Conservation (phyloP, 306 rosid genomes). For the Cicer pinnatifidum region DNA sequence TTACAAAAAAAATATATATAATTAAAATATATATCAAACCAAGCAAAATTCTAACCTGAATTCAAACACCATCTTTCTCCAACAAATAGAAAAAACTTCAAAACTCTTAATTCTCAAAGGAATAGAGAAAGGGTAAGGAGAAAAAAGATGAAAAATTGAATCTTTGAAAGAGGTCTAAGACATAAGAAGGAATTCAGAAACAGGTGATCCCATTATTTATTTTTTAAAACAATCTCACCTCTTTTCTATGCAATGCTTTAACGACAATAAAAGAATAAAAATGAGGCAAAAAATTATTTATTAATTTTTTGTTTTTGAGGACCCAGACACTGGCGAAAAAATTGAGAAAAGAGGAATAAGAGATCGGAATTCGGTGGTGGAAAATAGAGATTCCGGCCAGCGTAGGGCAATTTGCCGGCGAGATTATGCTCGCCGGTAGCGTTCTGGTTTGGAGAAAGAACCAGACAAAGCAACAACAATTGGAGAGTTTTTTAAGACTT, state of each 20-base stretch:
- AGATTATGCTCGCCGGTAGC: constrained; percentile 65
- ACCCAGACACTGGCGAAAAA: constrained; percentile 22
- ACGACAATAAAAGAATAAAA: constrained; percentile 34
- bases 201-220: constrained; percentile 41
- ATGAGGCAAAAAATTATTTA: constrained; percentile 20
- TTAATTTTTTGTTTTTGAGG: constrained; percentile 21
- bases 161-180: background rate
- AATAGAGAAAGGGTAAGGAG: constrained; percentile 19
- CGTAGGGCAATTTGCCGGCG: constrained; percentile 51
- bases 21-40: background rate
- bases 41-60: constrained; percentile 46
- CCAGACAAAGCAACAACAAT: constrained; percentile 42
- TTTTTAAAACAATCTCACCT: constrained; percentile 10
- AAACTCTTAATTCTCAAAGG: constrained; percentile 9
- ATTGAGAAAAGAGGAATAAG: background rate
- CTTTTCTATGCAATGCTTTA: constrained; percentile 43
- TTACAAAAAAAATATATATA: background rate
- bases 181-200: constrained; percentile 37
- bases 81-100: background rate
- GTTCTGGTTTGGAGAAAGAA: constrained; percentile 45
- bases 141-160: constrained; percentile 26
- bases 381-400: constrained; percentile 24
- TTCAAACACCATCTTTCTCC: constrained; percentile 9
- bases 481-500: constrained; percentile 39
- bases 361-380: constrained; percentile 17